These are phyloP conservation scores for Mytilinidion resinicola DNA, from an alignment of 495 filamentous ascomycete genomes.

Conservation along the genomic window DNA sequence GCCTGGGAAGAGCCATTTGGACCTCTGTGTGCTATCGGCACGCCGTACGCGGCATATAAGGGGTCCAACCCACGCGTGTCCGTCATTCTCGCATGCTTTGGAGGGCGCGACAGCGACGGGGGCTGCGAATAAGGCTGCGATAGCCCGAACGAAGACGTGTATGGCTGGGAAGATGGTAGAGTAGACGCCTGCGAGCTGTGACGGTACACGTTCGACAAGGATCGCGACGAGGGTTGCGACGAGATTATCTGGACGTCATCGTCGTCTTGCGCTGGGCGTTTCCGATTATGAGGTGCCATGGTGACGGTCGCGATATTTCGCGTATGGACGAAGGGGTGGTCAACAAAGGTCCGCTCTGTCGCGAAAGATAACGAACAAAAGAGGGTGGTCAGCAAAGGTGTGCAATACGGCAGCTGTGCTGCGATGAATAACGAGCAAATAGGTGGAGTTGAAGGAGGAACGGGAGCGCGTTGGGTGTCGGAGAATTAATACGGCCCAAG, in stretches of 20 bases:
- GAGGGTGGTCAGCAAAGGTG: background rate
- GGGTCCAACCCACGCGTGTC: background rate
- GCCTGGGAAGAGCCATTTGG: conserved; percentile 15
- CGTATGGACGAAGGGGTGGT: too few relatives aligned
- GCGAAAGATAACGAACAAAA: background rate
- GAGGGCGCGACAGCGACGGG: conserved; percentile 8
- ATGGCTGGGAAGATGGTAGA: background rate
- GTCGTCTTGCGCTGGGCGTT: conserved; percentile 10
- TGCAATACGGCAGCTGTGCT: too few relatives aligned
- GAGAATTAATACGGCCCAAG: background rate
- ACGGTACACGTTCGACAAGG: background rate
- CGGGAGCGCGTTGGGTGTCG: too few relatives aligned
- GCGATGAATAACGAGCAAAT: too few relatives aligned
- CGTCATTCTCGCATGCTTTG: conserved; percentile 14
- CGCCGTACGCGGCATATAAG: background rate
- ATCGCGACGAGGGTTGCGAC: background rate
- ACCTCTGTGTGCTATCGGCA: background rate
- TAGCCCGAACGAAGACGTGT: too few relatives aligned
- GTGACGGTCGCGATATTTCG: too few relatives aligned
- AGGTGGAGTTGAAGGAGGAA: too few relatives aligned
- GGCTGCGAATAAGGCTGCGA: background rate
- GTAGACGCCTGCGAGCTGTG: conserved; percentile 9
- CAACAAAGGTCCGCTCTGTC: background rate
- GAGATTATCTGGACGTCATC: conserved; percentile 2
- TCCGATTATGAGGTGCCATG: conserved; percentile 7